Percentiles rank a stretch among this genome's conserved stretches.
These are phyloP conservation scores for Curvularia spicifera DNA, from an alignment of 2,329 filamentous ascomycete genomes.

Conservation along the genomic window DNA sequence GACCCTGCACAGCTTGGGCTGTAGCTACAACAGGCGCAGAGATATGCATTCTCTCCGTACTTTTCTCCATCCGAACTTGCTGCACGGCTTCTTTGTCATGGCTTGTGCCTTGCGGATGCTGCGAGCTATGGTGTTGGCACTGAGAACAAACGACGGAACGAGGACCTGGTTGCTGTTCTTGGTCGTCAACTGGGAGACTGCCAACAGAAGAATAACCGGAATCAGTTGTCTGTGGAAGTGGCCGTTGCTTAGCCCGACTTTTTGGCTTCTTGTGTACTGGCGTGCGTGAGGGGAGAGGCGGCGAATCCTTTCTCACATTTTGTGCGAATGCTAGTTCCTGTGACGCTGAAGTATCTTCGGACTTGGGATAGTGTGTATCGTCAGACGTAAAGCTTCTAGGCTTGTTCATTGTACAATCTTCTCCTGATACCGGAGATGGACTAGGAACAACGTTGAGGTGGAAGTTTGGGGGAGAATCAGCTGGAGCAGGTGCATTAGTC, in stretches of 20 bases:
- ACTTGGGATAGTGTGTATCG: background rate
- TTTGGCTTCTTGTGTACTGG: conserved; percentile 12
- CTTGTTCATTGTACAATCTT: background rate
- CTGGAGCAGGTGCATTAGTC: conserved; percentile 29
- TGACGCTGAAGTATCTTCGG: conserved; percentile 30
- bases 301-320: conserved; percentile 8
- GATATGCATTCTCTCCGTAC: background rate
- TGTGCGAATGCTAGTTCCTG: conserved; percentile 30
- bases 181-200: conserved; percentile 30
- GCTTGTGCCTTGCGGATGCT: conserved; percentile 5
- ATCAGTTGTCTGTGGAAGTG: conserved; percentile 42
- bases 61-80: background rate
- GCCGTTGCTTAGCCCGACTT: conserved; percentile 22
- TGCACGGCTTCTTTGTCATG: background rate
- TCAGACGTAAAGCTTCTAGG: conserved; percentile 10
- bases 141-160: conserved; percentile 12
- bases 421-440: conserved; percentile 26
- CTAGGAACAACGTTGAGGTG: conserved; percentile 38
- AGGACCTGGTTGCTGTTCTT: conserved; percentile 20
- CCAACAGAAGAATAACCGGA: conserved; percentile 51
- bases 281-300: conserved; percentile 9
- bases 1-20: background rate
- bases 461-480: conserved; percentile 37
- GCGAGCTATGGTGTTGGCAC: conserved; percentile 13
- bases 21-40: background rate